Percentiles rank a stretch among this genome's conserved stretches.
Evolutionary conservation across 108 stramenopile species (phyloP).

Genomic region (Fistulifera pelliculosa): DNA sequence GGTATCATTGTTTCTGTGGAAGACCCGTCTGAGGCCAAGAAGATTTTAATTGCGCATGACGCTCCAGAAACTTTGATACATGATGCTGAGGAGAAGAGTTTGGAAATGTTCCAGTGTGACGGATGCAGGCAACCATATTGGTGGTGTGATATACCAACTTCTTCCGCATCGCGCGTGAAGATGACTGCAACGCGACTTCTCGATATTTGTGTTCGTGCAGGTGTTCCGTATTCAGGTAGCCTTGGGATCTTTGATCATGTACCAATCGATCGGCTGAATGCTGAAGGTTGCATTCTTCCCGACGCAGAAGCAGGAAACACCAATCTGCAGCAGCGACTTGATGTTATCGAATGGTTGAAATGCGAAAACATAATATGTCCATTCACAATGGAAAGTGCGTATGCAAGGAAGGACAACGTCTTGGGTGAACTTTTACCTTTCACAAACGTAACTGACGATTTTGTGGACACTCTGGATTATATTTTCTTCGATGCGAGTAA

Average conservation of each 20-base stretch:
- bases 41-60: slow-evolving; percentile 51
- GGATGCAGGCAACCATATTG: slow-evolving; percentile 76
- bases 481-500: slow-evolving; percentile 37
- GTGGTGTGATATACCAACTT: slow-evolving; percentile 71
- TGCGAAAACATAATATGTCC: slow-evolving; percentile 45
- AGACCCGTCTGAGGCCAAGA: slow-evolving; percentile 32
- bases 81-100: slow-evolving; percentile 13
- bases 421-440: slow-evolving; percentile 45
- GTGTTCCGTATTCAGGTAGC: slow-evolving; percentile 35
- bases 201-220: slow-evolving; percentile 51
- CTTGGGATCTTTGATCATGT: slow-evolving; percentile 62
- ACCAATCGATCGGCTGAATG: slow-evolving; percentile 32
- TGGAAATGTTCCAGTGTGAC: slow-evolving; percentile 65
- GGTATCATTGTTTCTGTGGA: slow-evolving; percentile 55
- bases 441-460: slow-evolving; percentile 76
- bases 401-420: slow-evolving; percentile 19
- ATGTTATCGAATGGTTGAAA: slow-evolving; percentile 70
- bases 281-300: slow-evolving; percentile 7
- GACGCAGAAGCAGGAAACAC: no score
- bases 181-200: slow-evolving; percentile 55
- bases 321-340: slow-evolving; percentile 12
- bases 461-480: slow-evolving; percentile 77
- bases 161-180: slow-evolving; percentile 76
- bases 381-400: slow-evolving; percentile 52
- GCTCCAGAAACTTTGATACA: slow-evolving; percentile 37